These are phyloP conservation scores for Leucocoprinus leucothites DNA, from an alignment of 768 basidiomycete genomes.

Conservation along the genomic window DNA sequence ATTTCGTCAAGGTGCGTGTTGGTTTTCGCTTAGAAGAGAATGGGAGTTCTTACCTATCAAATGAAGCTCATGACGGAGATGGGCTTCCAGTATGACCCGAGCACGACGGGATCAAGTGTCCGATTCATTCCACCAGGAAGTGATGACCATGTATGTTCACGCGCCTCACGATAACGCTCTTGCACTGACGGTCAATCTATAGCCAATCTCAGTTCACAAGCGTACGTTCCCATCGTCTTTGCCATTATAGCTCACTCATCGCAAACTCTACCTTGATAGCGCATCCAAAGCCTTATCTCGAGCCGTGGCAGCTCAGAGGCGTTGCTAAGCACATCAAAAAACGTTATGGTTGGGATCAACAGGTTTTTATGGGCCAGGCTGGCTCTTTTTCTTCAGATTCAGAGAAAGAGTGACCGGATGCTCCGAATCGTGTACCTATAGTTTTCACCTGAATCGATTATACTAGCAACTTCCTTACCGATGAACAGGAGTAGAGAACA, in stretches of 20 bases:
- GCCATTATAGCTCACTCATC: constrained; percentile 8
- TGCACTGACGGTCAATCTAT: background rate
- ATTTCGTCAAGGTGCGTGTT: constrained; percentile 61
- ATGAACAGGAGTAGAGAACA: too few relatives aligned
- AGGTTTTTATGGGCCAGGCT: constrained; percentile 33
- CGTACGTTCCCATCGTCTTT: constrained; percentile 38
- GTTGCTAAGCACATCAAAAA: constrained; percentile 57
- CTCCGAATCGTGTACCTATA: background rate
- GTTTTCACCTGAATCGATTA: too few relatives aligned
- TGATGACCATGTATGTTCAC: constrained; percentile 32
- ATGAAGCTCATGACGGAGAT: constrained; percentile 71
- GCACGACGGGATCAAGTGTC: constrained; percentile 80
- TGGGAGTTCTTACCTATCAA: background rate
- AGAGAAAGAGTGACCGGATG: background rate
- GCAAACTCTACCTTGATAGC: constrained; percentile 40
- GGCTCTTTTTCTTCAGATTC: background rate
- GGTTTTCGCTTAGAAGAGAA: background rate
- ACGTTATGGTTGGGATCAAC: constrained; percentile 65
- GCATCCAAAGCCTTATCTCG: constrained; percentile 69
- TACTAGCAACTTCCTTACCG: too few relatives aligned
- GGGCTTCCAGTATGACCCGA: constrained; percentile 72
- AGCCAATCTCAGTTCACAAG: constrained; percentile 78
- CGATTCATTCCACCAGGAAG: constrained; percentile 73
- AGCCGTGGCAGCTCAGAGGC: constrained; percentile 44
- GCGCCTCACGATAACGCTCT: too few relatives aligned